These are phyloP conservation scores for Saussurea involucrata DNA, from an alignment of 129 eudicot species.

Conservation along the genomic window DNA sequence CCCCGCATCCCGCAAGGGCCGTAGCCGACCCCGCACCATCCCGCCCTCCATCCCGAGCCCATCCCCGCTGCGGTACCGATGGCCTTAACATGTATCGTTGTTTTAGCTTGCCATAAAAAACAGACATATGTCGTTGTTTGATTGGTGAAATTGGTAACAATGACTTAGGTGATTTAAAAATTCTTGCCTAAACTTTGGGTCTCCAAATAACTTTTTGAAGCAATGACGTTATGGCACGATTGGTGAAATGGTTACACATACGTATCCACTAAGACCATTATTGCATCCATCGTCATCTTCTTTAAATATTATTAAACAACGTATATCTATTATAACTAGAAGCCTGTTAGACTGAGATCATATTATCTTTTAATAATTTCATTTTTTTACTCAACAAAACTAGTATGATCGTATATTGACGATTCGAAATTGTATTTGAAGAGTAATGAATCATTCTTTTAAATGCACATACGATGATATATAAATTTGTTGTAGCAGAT, in stretches of 20 bases:
- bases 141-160: neutral
- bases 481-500: neutral
- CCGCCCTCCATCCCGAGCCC: too few species aligned
- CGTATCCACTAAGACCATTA: conserved; percentile 25
- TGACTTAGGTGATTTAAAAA: neutral
- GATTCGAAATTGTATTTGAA: neutral
- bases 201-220: neutral
- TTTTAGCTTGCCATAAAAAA: neutral
- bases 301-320: neutral
- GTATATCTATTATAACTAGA: neutral
- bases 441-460: neutral
- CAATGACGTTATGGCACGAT: conserved; percentile 18
- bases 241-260: conserved; percentile 22
- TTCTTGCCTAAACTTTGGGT: conserved; percentile 1
- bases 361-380: neutral
- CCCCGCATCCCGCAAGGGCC: too few species aligned
- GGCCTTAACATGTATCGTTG: neutral
- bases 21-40: too few species aligned
- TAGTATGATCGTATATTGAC: neutral
- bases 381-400: conserved; percentile 8
- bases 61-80: too few species aligned
- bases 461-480: neutral
- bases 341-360: conserved; percentile 2
- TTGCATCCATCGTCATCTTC: conserved; percentile 5
- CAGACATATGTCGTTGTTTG: neutral